Evolutionary conservation across 768 basidiomycete genomes (phyloP).

Genomic region (Pleurotus eryngii): DNA sequence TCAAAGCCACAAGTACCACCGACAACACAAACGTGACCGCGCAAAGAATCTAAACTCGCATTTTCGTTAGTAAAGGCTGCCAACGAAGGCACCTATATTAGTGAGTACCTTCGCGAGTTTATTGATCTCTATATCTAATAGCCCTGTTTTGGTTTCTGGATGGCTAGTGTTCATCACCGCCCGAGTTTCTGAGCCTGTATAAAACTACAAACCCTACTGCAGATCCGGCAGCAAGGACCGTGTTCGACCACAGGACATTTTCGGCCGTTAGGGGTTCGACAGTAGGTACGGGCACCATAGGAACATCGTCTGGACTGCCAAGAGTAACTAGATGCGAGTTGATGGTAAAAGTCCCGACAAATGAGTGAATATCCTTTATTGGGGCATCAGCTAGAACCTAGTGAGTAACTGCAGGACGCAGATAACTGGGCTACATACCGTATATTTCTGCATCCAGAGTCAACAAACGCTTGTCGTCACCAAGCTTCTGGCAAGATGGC

Average conservation of each 20-base stretch:
- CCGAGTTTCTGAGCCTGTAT: slow-evolving; percentile 92
- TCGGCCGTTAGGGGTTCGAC: slow-evolving; percentile 91
- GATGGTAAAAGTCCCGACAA: slow-evolving; percentile 88
- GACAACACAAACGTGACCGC: slow-evolving; percentile 91
- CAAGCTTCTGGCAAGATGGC: slow-evolving; percentile 73
- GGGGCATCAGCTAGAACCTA: slow-evolving; percentile 76
- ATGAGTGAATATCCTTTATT: slow-evolving; percentile 94
- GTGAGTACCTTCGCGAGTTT: slow-evolving; percentile 82
- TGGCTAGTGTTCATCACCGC: slow-evolving; percentile 99
- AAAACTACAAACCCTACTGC: slow-evolving; percentile 89
- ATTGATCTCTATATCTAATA: slow-evolving; percentile 93
- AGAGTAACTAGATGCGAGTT: slow-evolving; percentile 33
- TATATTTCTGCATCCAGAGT: slow-evolving; percentile 89
- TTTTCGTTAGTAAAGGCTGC: neutral
- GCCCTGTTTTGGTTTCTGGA: slow-evolving; percentile 90
- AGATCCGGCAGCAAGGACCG: slow-evolving; percentile 92
- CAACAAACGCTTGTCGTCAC: slow-evolving; percentile 41
- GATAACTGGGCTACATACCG: slow-evolving; percentile 37
- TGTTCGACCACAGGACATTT: slow-evolving; percentile 96
- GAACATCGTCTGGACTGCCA: slow-evolving; percentile 28
- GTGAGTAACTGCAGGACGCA: slow-evolving; percentile 15
- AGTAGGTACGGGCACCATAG: slow-evolving; percentile 41
- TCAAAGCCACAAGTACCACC: slow-evolving; percentile 87
- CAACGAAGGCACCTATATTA: neutral
- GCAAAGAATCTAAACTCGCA: slow-evolving; percentile 73